A percentile compares a stretch with the other conserved stretches of the same genome.
phyloP scores from a whole-genome alignment of 2,329 filamentous ascomycete species.

The Cytospora mali region DNA sequence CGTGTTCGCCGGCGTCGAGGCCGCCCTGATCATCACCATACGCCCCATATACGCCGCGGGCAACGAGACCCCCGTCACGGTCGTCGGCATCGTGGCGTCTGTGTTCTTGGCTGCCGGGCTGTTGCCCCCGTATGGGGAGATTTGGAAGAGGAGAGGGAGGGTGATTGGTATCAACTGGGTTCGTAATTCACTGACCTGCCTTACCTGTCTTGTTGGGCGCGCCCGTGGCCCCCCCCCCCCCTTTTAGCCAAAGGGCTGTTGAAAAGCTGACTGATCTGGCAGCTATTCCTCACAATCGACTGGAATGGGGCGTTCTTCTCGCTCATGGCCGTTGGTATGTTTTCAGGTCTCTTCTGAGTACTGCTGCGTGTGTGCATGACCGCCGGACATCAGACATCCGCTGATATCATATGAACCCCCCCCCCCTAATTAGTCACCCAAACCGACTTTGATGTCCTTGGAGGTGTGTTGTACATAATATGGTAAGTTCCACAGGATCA shows the following conservation, averaged over 20 bases:
- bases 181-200: background rate
- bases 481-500: slow-evolving; percentile 47
- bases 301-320: slow-evolving; percentile 65
- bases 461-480: slow-evolving; percentile 61
- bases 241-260: background rate
- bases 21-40: slow-evolving; percentile 59
- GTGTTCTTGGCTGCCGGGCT: slow-evolving; percentile 59
- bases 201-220: slow-evolving; percentile 28
- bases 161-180: slow-evolving; percentile 62
- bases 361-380: background rate
- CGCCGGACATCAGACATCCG: slow-evolving; percentile 24
- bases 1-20: slow-evolving; percentile 56
- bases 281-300: slow-evolving; percentile 61
- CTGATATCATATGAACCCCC: too few species aligned
- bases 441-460: slow-evolving; percentile 62
- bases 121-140: slow-evolving; percentile 62
- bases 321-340: slow-evolving; percentile 60
- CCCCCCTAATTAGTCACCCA: slow-evolving; percentile 64
- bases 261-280: slow-evolving; percentile 11
- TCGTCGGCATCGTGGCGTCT: slow-evolving; percentile 61
- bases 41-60: slow-evolving; percentile 58
- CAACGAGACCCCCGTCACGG: slow-evolving; percentile 54
- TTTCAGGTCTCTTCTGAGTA: background rate
- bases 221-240: too few species aligned
- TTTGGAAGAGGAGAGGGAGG: slow-evolving; percentile 62